phyloP scores from a whole-genome alignment of 106 monocot species.

The Dactylorhiza incarnata region DNA sequence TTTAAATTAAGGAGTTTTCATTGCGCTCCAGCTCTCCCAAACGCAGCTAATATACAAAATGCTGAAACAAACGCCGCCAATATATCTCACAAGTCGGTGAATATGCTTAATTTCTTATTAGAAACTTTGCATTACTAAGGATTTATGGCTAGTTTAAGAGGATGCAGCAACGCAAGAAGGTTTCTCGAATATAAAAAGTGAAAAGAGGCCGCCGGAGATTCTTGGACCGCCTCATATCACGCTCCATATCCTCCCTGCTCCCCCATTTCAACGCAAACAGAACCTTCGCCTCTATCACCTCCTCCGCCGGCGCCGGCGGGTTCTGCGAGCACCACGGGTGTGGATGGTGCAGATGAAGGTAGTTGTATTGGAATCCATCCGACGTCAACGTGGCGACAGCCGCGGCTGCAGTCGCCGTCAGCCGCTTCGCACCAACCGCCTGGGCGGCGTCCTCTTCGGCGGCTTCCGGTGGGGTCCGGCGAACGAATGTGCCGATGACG shows the following conservation, averaged over 20 bases:
- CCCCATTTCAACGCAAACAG: constrained; percentile 51
- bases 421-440: constrained; percentile 3
- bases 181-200: no score
- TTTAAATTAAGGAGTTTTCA: no score
- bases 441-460: background rate
- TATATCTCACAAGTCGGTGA: no score
- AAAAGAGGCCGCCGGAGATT: no score
- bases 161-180: no score
- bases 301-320: constrained; percentile 15
- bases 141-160: no score
- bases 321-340: background rate
- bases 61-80: no score
- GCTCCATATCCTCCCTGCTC: constrained; percentile 55
- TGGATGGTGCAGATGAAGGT: background rate
- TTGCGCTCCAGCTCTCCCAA: no score
- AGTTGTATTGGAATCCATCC: background rate
- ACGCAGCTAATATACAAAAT: no score
- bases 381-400: constrained; percentile 17
- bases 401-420: constrained; percentile 24
- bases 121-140: no score
- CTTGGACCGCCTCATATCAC: constrained; percentile 43
- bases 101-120: no score
- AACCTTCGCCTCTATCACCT: constrained; percentile 43
- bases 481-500: constrained; percentile 87
- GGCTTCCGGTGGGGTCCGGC: background rate